Evolutionary conservation across 1,284 basidiomycete species (phyloP), one percentile per base, ranked within the genome.

Genomic region (Cryptococcus jaspeensis): DNA sequence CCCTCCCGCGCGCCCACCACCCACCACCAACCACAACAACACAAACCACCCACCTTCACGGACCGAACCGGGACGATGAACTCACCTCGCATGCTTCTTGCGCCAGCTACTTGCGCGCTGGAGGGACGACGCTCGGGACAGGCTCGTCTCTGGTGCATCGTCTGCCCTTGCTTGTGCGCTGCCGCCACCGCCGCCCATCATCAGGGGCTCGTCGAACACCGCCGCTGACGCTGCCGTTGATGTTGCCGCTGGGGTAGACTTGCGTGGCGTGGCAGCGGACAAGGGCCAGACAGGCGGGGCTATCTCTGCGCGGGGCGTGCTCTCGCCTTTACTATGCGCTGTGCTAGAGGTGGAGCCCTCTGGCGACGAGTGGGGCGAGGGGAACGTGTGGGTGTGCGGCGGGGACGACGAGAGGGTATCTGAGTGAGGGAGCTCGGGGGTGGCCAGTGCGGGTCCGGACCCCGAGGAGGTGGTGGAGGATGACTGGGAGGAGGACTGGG

Each of bases 61-160:
- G n/a, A n/a, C n/a, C n/a, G 13, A 37, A 41, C 6, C 40, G 23
- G 11, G 8, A 32, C 37, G n/a, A n/a, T n/a, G n/a, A n/a, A 70
- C 71, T 71, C 65, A 74, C 72, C 66, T 71, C 3, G 65, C 63
- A 55, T 72, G 65, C 52, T 69, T 69, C 49, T 63, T 62, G 28
- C 70, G 45, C 67, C 66, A 69, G 51, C 66, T 71, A 5, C 60
- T 61, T 23, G 51, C 60, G 12, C 60, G 56, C 52, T 58, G 65
- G 51, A 64, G 23, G 1, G 55, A 54, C 12, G 53, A 37, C n/a
- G 48, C 53, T 20, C 57, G 46, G 12, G 42, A 43, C n/a, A 46
- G 36, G 13, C 41, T 18, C 3, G 20, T 9, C 15, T 36, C 49
- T 23, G 52, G 20, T n/a, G 35, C 43, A 36, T 39, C 16, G 35